A percentile compares a stretch with the other conserved stretches of the same genome.
Conservation (phyloP, 2,329 filamentous ascomycete genomes). For the Monosporascus sp. region DNA sequence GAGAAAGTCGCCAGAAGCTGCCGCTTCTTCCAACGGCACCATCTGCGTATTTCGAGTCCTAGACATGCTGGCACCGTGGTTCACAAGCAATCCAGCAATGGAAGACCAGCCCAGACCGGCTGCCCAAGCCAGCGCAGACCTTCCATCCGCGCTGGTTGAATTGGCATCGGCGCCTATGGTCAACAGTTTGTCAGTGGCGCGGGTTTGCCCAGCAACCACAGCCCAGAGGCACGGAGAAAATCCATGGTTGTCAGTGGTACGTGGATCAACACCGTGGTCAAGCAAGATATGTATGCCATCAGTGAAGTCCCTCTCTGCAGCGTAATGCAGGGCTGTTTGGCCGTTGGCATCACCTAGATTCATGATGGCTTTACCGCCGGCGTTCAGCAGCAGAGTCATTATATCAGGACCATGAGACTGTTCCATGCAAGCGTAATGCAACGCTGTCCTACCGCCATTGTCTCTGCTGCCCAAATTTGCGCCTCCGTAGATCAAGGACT, state of each 20-base stretch:
- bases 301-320: conserved; percentile 15
- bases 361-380: no score
- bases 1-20: not conserved
- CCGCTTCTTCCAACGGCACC: no score
- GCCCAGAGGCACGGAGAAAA: conserved; percentile 20
- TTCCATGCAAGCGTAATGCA: no score
- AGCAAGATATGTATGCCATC: conserved; percentile 13
- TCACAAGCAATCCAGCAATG: conserved; percentile 6
- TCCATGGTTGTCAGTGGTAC: conserved; percentile 15
- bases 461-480: conserved; percentile 11
- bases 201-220: conserved; percentile 16
- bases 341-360: no score
- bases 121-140: conserved; percentile 18
- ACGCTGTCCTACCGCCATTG: conserved; percentile 14
- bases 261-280: conserved; percentile 11
- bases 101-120: conserved; percentile 11
- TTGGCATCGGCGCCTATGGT: conserved; percentile 10
- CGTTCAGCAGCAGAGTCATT: no score
- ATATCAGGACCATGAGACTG: no score
- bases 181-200: conserved; percentile 5
- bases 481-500: conserved; percentile 15
- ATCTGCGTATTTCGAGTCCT: no score
- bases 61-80: not conserved
- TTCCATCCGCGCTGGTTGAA: conserved; percentile 15
- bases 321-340: conserved; percentile 15